phyloP scores from a whole-genome alignment of 2,329 filamentous ascomycete species.

The Colletotrichum sojae region DNA sequence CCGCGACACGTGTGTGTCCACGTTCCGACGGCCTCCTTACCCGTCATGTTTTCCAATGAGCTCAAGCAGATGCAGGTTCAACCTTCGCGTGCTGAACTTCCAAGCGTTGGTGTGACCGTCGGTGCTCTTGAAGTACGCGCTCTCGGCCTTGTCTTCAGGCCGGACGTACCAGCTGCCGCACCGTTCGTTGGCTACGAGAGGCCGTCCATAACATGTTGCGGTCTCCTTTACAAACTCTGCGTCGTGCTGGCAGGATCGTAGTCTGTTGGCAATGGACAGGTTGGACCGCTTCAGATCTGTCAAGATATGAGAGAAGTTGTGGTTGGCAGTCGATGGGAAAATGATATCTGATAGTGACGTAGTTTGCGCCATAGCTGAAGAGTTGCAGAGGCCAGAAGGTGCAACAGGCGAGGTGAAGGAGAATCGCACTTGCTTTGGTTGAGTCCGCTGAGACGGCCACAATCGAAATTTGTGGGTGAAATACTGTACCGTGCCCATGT shows the following conservation, averaged over 20 bases:
- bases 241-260: conserved; percentile 83
- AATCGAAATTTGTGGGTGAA: conserved; percentile 6
- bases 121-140: conserved; percentile 97
- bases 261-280: conserved; percentile 84
- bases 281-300: conserved; percentile 81
- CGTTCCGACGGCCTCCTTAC: conserved; percentile 55
- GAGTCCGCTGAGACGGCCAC: not conserved
- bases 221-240: conserved; percentile 80
- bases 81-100: conserved; percentile 86
- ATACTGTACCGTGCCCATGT: not conserved
- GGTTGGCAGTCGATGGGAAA: conserved; percentile 67
- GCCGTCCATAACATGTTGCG: conserved; percentile 69
- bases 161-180: conserved; percentile 96
- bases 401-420: conserved; percentile 7
- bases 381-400: conserved; percentile 3
- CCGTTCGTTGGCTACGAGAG: conserved; percentile 91
- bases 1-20: too few species aligned
- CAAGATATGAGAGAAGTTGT: conserved; percentile 79
- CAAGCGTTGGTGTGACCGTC: conserved; percentile 94
- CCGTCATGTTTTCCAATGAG: conserved; percentile 77
- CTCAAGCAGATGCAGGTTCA: conserved; percentile 87
- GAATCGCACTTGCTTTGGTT: not conserved
- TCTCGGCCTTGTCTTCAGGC: conserved; percentile 74
- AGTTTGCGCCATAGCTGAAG: conserved; percentile 11
- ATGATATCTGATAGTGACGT: conserved; percentile 57